A percentile compares a stretch with the other conserved stretches of the same genome.
phyloP scores from a whole-genome alignment of 805 yeast genomes.

The fission yeast (Schizosaccharomyces pombe) region ASM294v3 CU329670.1:2386001-2386500 shows the following conservation, averaged over 20 bases:
- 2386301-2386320: constrained; percentile 63
- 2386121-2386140: constrained; percentile 39
- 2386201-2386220: constrained; percentile 56
- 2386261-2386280: constrained; percentile 50
- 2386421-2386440: constrained; percentile 29
- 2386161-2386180: constrained; percentile 52
- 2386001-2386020: constrained; percentile 12
- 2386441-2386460: constrained; percentile 20
- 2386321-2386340: constrained; percentile 63
- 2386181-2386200: constrained; percentile 53
- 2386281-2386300: constrained; percentile 60
- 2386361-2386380: constrained; percentile 49
- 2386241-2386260: constrained; percentile 44
- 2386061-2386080: constrained; percentile 30
- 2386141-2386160: constrained; percentile 49
- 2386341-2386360: constrained; percentile 57
- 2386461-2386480: constrained; percentile 33
- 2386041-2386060: constrained; percentile 43
- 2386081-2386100: constrained; percentile 38
- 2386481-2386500: constrained; percentile 47
- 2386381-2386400: constrained; percentile 53
- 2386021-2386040: constrained; percentile 44
- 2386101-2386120: constrained; percentile 53
- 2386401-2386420: constrained; percentile 45
- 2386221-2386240: constrained; percentile 35